Percentiles rank a stretch among this genome's conserved stretches.
phyloP scores from a whole-genome alignment of 140 eudicot genomes.

The Senecio squalidus region DNA sequence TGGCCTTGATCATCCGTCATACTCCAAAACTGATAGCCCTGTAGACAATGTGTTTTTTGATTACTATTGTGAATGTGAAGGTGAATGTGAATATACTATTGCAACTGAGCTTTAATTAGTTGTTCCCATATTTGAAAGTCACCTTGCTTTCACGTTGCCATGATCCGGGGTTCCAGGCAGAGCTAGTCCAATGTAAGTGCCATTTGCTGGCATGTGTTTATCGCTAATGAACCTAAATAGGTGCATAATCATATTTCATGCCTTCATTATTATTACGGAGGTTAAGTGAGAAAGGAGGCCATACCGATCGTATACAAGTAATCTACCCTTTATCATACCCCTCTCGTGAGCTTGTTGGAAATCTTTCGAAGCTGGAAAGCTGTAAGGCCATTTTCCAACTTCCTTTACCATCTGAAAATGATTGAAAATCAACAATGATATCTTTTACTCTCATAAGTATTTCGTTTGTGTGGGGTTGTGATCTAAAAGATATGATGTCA shows the following conservation, averaged over 20 bases:
- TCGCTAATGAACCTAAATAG: constrained; percentile 39
- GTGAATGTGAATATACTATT: too few species aligned
- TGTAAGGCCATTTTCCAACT: constrained; percentile 59
- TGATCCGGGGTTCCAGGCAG: constrained; percentile 53
- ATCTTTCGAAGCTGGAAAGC: constrained; percentile 50
- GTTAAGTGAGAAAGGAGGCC: neutral
- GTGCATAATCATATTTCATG: neutral
- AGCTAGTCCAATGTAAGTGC: constrained; percentile 59
- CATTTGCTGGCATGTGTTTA: constrained; percentile 34
- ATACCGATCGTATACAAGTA: constrained; percentile 54
- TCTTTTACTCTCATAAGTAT: neutral
- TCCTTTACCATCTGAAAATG: constrained; percentile 39
- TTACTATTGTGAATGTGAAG: neutral
- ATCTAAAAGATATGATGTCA: neutral
- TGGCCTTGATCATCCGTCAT: constrained; percentile 40
- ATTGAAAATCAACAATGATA: neutral
- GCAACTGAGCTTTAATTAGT: too few species aligned
- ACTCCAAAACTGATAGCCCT: constrained; percentile 75
- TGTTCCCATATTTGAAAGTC: too few species aligned
- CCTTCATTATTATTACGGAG: neutral
- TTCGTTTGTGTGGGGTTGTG: neutral
- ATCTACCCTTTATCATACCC: constrained; percentile 44
- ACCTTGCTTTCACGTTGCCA: constrained; percentile 83
- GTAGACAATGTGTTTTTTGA: neutral
- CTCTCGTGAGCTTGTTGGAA: constrained; percentile 42